phyloP scores from a whole-genome alignment of 768 basidiomycete species.

The Hypsizygus marmoreus region DNA sequence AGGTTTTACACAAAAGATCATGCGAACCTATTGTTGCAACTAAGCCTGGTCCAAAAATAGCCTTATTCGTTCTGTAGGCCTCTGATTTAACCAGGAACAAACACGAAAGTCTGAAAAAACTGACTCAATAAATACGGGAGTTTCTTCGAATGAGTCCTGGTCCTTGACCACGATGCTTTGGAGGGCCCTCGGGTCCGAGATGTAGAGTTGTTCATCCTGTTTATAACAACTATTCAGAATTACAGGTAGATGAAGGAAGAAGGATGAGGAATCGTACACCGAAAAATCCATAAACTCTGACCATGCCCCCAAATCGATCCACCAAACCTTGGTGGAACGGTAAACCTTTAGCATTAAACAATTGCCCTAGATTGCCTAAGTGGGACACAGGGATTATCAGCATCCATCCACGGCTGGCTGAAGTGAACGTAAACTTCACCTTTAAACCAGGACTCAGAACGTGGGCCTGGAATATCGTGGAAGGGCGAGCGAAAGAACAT shows the following conservation, averaged over 20 bases:
- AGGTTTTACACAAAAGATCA: background rate
- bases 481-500: constrained; percentile 21
- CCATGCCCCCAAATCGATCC: constrained; percentile 43
- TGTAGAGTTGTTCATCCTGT: constrained; percentile 51
- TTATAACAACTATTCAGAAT: background rate
- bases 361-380: constrained; percentile 42
- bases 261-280: constrained; percentile 33
- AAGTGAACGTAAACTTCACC: constrained; percentile 26
- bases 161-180: constrained; percentile 51
- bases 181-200: constrained; percentile 50
- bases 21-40: constrained; percentile 39
- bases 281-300: constrained; percentile 48
- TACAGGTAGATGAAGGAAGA: background rate
- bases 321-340: constrained; percentile 40
- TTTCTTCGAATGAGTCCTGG: constrained; percentile 49
- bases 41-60: constrained; percentile 49
- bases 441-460: constrained; percentile 34
- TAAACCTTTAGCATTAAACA: constrained; percentile 45
- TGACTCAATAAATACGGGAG: constrained; percentile 45
- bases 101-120: constrained; percentile 15
- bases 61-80: constrained; percentile 38
- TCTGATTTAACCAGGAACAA: background rate
- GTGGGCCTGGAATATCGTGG: constrained; percentile 34
- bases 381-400: background rate
- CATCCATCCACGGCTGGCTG: no score